phyloP scores from a whole-genome alignment of 164 flowering plant genomes.

The Sedum album region DNA sequence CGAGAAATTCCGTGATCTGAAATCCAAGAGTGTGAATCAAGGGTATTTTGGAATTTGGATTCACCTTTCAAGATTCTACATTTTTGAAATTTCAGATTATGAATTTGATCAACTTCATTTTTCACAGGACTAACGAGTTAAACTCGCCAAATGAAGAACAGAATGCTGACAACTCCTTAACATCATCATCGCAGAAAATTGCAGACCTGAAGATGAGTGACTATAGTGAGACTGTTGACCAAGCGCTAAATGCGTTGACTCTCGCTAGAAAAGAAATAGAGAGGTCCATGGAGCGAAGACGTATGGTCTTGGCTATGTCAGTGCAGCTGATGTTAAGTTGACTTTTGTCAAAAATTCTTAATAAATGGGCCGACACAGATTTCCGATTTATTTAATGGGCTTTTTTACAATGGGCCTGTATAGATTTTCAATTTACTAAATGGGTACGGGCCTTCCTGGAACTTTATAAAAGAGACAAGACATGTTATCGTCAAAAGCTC shows the following conservation, averaged over 20 bases:
- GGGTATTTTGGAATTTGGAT: neutral
- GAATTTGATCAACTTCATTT: neutral
- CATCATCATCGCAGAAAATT: slow-evolving; percentile 13
- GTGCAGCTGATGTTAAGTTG: neutral
- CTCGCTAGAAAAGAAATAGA: slow-evolving; percentile 41
- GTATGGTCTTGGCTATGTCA: slow-evolving; percentile 9
- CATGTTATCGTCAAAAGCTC: too few species aligned
- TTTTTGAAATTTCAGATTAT: neutral
- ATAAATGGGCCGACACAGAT: too few species aligned
- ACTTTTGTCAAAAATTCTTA: too few species aligned
- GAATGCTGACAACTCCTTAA: slow-evolving; percentile 31
- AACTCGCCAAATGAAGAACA: slow-evolving; percentile 14
- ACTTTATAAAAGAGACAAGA: too few species aligned
- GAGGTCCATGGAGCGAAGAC: slow-evolving; percentile 32
- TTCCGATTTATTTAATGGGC: too few species aligned
- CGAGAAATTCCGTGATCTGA: neutral
- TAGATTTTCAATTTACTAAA: too few species aligned
- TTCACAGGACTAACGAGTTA: slow-evolving; percentile 3
- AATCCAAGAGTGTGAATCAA: slow-evolving; percentile 8
- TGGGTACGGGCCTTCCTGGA: too few species aligned
- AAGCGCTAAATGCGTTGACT: slow-evolving; percentile 32
- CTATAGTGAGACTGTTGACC: slow-evolving; percentile 19
- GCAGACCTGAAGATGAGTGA: slow-evolving; percentile 15
- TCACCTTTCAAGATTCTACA: neutral
- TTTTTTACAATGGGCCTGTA: too few species aligned